phyloP scores from a whole-genome alignment of 352 stramenopile genomes.

The Phytophthora syringae region DNA sequence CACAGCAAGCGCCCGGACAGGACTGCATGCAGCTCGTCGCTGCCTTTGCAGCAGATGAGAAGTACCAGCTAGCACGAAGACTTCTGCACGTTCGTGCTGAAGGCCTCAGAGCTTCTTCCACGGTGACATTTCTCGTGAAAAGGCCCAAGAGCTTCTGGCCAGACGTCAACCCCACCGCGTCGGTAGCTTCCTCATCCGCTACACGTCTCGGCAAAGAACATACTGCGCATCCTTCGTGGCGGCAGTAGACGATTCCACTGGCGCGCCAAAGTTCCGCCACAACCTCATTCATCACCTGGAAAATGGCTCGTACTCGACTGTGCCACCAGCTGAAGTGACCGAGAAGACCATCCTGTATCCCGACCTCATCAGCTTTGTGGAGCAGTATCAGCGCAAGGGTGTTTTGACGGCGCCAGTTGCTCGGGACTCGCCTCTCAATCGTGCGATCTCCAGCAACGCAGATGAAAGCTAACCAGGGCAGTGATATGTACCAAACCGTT shows the following conservation, averaged over 20 bases:
- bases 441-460: slow-evolving; percentile 54
- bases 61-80: slow-evolving; percentile 69
- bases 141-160: slow-evolving; percentile 52
- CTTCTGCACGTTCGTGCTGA: slow-evolving; percentile 60
- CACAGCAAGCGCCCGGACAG: slow-evolving; percentile 59
- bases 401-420: slow-evolving; percentile 60
- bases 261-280: slow-evolving; percentile 56
- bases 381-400: slow-evolving; percentile 75
- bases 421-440: slow-evolving; percentile 54
- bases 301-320: slow-evolving; percentile 67
- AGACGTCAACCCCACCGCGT: slow-evolving; percentile 30
- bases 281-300: slow-evolving; percentile 78
- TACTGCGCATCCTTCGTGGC: slow-evolving; percentile 82
- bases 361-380: slow-evolving; percentile 80
- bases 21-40: slow-evolving; percentile 64
- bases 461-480: slow-evolving; percentile 8
- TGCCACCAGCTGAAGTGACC: slow-evolving; percentile 58
- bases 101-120: slow-evolving; percentile 83
- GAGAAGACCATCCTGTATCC: slow-evolving; percentile 59
- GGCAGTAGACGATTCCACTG: slow-evolving; percentile 41
- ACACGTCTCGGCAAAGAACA: slow-evolving; percentile 60
- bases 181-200: slow-evolving; percentile 81
- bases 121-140: slow-evolving; percentile 68
- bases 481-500: not conserved
- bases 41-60: slow-evolving; percentile 64